Conservation (phyloP, 2,329 filamentous ascomycete species). For the Didymosphaeria variabile region DNA sequence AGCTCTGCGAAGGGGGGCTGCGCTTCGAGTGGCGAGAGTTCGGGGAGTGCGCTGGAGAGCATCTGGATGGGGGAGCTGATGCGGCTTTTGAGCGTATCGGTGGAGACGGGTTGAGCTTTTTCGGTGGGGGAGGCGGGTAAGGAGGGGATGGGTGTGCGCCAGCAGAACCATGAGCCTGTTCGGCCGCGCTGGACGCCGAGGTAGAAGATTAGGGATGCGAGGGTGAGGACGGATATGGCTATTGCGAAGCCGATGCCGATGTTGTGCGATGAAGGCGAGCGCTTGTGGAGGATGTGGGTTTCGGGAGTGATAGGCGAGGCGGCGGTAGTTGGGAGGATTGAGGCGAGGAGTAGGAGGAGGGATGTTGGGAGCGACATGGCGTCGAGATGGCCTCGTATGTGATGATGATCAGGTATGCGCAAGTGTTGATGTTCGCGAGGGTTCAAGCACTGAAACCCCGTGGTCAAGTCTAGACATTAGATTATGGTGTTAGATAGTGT, state of each 20-base stretch:
- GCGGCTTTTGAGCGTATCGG: conserved; percentile 8
- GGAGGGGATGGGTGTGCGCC: conserved; percentile 9
- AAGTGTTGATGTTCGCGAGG: conserved; percentile 1
- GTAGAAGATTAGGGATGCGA: conserved; percentile 15
- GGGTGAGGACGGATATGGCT: conserved; percentile 12
- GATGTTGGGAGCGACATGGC: conserved; percentile 9
- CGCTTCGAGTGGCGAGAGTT: conserved; percentile 12
- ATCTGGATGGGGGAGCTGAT: conserved; percentile 15
- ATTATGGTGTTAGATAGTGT: neutral
- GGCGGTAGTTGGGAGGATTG: conserved; percentile 3
- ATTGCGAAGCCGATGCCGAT: conserved; percentile 18
- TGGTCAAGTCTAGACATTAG: neutral
- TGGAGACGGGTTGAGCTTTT: conserved; percentile 6
- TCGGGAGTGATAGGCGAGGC: conserved; percentile 14
- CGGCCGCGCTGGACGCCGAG: conserved; percentile 17
- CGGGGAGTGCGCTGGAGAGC: conserved; percentile 14
- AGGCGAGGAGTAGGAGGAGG: conserved; percentile 8
- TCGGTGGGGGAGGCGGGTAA: neutral
- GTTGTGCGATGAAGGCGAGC: conserved; percentile 8
- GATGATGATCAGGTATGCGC: neutral
- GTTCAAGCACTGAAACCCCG: conserved; percentile 10
- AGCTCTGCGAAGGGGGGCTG: conserved; percentile 6
- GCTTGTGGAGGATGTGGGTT: conserved; percentile 7
- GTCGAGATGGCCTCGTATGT: neutral
- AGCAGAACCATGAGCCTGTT: conserved; percentile 17